Evolutionary conservation across 2,329 filamentous ascomycete species (phyloP).

Genomic region (Clonostachys sp.): DNA sequence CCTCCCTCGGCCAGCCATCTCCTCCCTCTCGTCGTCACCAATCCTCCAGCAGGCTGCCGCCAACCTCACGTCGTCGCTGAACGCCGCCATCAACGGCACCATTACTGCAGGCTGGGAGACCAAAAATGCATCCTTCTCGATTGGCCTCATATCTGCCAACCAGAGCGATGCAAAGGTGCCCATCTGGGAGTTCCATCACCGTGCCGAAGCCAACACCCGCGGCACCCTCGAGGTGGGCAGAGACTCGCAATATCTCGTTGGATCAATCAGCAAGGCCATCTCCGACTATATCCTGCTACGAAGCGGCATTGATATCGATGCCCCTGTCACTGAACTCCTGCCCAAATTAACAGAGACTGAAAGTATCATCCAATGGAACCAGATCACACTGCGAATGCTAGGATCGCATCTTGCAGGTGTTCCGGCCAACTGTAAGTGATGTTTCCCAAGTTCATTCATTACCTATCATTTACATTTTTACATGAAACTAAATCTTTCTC

Average conservation of each 20-base stretch:
- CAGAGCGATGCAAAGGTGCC: constrained; percentile 15
- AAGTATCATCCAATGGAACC: constrained; percentile 23
- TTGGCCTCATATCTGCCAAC: constrained; percentile 23
- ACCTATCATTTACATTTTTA: neutral
- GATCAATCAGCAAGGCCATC: constrained; percentile 31
- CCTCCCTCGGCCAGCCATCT: constrained; percentile 20
- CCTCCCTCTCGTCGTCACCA: constrained; percentile 10
- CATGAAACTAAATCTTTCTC: neutral
- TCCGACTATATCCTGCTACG: constrained; percentile 28
- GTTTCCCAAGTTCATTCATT: neutral
- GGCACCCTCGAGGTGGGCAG: constrained; percentile 22
- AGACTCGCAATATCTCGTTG: constrained; percentile 34
- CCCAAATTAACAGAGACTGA: constrained; percentile 16
- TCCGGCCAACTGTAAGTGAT: constrained; percentile 24
- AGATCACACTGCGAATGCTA: constrained; percentile 29
- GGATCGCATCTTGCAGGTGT: constrained; percentile 27
- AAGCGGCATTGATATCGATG: constrained; percentile 23
- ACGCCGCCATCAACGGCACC: constrained; percentile 19
- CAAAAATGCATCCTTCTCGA: constrained; percentile 29
- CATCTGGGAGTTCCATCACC: constrained; percentile 36
- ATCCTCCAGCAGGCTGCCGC: constrained; percentile 17
- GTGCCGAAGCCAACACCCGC: constrained; percentile 21
- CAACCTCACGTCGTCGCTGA: constrained; percentile 17
- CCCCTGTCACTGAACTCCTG: constrained; percentile 24
- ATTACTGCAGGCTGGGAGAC: constrained; percentile 26